phyloP scores from a whole-genome alignment of 1,284 basidiomycete species.

The Leccinum subfulvum region DNA sequence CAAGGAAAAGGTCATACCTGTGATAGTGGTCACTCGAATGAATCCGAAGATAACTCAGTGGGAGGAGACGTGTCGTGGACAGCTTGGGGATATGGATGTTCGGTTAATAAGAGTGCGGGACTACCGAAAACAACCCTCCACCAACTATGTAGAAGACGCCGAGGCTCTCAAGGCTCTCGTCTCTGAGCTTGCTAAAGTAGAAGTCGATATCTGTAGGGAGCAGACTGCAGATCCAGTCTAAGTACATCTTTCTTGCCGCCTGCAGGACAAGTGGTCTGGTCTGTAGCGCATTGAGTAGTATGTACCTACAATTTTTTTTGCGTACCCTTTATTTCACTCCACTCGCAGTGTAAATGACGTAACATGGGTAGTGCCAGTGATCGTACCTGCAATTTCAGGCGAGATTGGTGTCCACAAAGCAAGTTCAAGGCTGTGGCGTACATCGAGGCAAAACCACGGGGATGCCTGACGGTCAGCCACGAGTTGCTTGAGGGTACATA shows the following conservation, averaged over 20 bases:
- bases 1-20: conserved; percentile 20
- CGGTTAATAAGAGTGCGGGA: conserved; percentile 17
- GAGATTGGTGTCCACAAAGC: not conserved
- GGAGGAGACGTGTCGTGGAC: conserved; percentile 18
- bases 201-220: not conserved
- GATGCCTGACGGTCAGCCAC: conserved; percentile 6
- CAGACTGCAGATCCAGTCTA: conserved; percentile 1
- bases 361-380: not conserved
- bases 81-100: conserved; percentile 11
- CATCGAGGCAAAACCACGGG: conserved; percentile 7
- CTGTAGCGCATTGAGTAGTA: not conserved
- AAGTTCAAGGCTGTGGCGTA: not conserved
- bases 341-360: not conserved
- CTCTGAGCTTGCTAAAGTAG: conserved; percentile 1
- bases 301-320: not conserved
- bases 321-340: not conserved
- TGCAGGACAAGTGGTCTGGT: conserved; percentile 1
- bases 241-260: not conserved
- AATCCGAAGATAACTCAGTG: conserved; percentile 9
- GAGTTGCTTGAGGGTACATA: not conserved
- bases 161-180: conserved; percentile 19
- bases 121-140: conserved; percentile 3
- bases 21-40: conserved; percentile 25
- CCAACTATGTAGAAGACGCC: conserved; percentile 20
- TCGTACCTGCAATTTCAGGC: not conserved